A percentile compares a stretch with the other conserved stretches of the same genome.
phyloP scores from a whole-genome alignment of 2,329 filamentous ascomycete species.

The Fusarium keratoplasticum region DNA sequence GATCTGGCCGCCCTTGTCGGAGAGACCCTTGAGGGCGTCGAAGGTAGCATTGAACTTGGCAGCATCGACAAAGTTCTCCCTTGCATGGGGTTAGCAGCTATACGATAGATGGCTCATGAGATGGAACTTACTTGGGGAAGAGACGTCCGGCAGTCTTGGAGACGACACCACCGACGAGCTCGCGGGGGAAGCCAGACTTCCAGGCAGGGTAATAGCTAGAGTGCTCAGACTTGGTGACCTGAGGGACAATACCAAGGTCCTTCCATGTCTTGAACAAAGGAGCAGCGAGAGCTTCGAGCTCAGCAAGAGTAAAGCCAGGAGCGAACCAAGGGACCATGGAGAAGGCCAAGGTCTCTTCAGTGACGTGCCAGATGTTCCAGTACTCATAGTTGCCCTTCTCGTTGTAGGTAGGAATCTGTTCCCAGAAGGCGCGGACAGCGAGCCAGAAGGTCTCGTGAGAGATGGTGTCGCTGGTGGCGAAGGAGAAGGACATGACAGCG shows the following conservation, averaged over 20 bases:
- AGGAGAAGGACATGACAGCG: slow-evolving; percentile 34
- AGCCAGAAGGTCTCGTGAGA: slow-evolving; percentile 34
- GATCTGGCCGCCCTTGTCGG: slow-evolving; percentile 55
- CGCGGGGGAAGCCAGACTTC: slow-evolving; percentile 34
- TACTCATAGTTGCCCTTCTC: slow-evolving; percentile 38
- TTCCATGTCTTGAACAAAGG: slow-evolving; percentile 31
- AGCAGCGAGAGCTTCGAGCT: slow-evolving; percentile 19
- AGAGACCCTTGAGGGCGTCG: slow-evolving; percentile 51
- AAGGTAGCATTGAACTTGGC: slow-evolving; percentile 50
- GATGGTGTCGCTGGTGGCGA: slow-evolving; percentile 23
- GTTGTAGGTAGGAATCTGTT: slow-evolving; percentile 32
- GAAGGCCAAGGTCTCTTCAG: slow-evolving; percentile 20
- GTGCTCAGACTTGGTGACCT: slow-evolving; percentile 28
- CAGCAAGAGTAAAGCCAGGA: slow-evolving; percentile 30
- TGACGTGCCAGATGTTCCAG: slow-evolving; percentile 32
- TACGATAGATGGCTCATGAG: neutral
- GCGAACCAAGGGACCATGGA: slow-evolving; percentile 40
- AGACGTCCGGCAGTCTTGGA: slow-evolving; percentile 39
- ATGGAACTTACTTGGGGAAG: slow-evolving; percentile 31
- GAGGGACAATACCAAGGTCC: slow-evolving; percentile 21
- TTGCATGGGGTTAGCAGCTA: neutral
- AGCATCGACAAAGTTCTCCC: slow-evolving; percentile 32
- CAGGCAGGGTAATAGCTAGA: slow-evolving; percentile 33
- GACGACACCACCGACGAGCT: slow-evolving; percentile 15
- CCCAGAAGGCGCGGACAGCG: slow-evolving; percentile 27